These are phyloP conservation scores for Didymella glomerata DNA, from an alignment of 2,329 filamentous ascomycete genomes.

Conservation along the genomic window DNA sequence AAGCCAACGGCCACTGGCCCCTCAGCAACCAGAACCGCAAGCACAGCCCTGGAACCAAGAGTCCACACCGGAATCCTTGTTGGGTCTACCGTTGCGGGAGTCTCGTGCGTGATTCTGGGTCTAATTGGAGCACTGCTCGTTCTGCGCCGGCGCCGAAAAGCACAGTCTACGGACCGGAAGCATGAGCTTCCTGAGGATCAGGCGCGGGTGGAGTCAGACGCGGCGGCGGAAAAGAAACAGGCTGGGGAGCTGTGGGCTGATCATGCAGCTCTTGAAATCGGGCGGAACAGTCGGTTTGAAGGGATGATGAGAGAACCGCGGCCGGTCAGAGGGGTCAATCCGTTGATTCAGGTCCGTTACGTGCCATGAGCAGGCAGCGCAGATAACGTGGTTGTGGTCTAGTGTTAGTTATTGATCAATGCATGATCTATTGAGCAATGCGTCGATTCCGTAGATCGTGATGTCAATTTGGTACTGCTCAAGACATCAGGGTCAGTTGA, in stretches of 20 bases:
- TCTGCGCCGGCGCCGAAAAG: slow-evolving; percentile 14
- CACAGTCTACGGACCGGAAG: slow-evolving; percentile 1
- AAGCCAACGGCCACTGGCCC: slow-evolving; percentile 8
- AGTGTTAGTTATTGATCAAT: slow-evolving; percentile 1
- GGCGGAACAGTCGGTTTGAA: slow-evolving; percentile 31
- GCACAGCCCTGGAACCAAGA: background rate
- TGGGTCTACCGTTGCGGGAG: slow-evolving; percentile 28
- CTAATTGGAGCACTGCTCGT: slow-evolving; percentile 23
- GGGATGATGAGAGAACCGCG: slow-evolving; percentile 7
- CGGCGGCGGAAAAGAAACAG: slow-evolving; percentile 18
- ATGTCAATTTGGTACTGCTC: slow-evolving; percentile 23
- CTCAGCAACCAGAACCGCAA: slow-evolving; percentile 14
- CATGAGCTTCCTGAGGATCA: slow-evolving; percentile 33
- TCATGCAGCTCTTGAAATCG: slow-evolving; percentile 33
- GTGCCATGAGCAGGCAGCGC: slow-evolving; percentile 1
- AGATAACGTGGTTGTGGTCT: background rate
- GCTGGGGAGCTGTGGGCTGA: slow-evolving; percentile 29
- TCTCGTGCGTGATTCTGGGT: slow-evolving; percentile 24
- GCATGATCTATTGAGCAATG: background rate
- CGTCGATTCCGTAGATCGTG: slow-evolving; percentile 12
- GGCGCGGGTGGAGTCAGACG: slow-evolving; percentile 23
- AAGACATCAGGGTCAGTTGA: slow-evolving; percentile 7
- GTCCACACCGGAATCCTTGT: slow-evolving; percentile 26
- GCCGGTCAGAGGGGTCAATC: slow-evolving; percentile 3
- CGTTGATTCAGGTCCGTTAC: slow-evolving; percentile 4